phyloP scores from a whole-genome alignment of 768 basidiomycete genomes.

The Steccherinum ochraceum region DNA sequence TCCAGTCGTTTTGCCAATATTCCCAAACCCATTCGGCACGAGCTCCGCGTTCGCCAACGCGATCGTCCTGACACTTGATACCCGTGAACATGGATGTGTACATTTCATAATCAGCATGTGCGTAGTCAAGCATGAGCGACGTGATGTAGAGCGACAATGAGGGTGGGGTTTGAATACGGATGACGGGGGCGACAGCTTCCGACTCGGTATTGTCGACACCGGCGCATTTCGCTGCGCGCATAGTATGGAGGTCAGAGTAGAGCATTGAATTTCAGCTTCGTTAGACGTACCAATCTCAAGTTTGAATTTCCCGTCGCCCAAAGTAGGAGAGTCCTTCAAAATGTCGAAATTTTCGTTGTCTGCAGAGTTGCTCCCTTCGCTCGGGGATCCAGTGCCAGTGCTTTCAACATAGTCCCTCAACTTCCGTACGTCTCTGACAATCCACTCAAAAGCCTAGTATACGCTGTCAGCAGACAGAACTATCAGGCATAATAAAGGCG shows the following conservation, averaged over 20 bases:
- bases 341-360: slow-evolving; percentile 50
- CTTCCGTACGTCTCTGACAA: slow-evolving; percentile 49
- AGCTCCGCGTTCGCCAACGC: slow-evolving; percentile 53
- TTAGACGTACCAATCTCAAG: slow-evolving; percentile 53
- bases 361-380: slow-evolving; percentile 21
- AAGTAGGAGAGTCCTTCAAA: slow-evolving; percentile 55
- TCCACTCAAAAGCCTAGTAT: slow-evolving; percentile 67
- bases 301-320: slow-evolving; percentile 68
- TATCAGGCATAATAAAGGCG: neutral
- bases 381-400: slow-evolving; percentile 11
- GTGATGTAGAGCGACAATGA: slow-evolving; percentile 63
- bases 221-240: slow-evolving; percentile 9
- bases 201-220: neutral
- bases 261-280: too few relatives aligned
- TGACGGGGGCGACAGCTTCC: slow-evolving; percentile 9
- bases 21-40: slow-evolving; percentile 74
- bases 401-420: slow-evolving; percentile 53
- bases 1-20: slow-evolving; percentile 62
- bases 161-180: slow-evolving; percentile 23
- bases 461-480: neutral
- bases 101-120: slow-evolving; percentile 53
- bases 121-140: slow-evolving; percentile 55
- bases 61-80: slow-evolving; percentile 59
- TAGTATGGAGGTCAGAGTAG: too few relatives aligned
- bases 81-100: slow-evolving; percentile 66